Evolutionary conservation across 2,329 filamentous ascomycete species (phyloP).

Genomic region (Tolypocladium ovalisporum): DNA sequence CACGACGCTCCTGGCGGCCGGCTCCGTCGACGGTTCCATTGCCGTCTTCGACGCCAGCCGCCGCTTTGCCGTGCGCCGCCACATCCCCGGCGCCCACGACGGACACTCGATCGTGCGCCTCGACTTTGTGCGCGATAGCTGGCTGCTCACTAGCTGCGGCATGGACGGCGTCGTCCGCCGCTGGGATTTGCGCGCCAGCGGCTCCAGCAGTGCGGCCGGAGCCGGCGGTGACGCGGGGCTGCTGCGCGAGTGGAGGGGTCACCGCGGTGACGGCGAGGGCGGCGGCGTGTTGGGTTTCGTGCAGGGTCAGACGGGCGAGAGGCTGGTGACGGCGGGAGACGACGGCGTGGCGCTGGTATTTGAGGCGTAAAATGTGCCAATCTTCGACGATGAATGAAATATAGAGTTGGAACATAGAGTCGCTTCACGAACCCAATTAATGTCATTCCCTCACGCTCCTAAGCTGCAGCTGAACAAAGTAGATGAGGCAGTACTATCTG

Average conservation of each 20-base stretch:
- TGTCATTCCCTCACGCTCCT: neutral
- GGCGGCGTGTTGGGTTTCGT: slow-evolving; percentile 89
- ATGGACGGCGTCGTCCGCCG: slow-evolving; percentile 85
- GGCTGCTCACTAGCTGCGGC: slow-evolving; percentile 75
- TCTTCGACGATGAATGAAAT: neutral
- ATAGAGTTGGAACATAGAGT: neutral
- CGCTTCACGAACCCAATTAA: neutral
- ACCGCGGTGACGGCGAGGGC: slow-evolving; percentile 72
- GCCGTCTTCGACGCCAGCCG: slow-evolving; percentile 79
- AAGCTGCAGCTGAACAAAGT: neutral
- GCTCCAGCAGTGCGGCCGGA: slow-evolving; percentile 11
- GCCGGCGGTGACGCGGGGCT: slow-evolving; percentile 49
- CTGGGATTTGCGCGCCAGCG: slow-evolving; percentile 65
- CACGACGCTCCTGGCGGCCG: slow-evolving; percentile 48
- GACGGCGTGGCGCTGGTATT: slow-evolving; percentile 64
- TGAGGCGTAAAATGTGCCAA: slow-evolving; percentile 31
- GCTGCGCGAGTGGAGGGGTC: slow-evolving; percentile 81
- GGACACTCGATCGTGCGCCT: slow-evolving; percentile 88
- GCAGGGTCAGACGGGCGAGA: slow-evolving; percentile 62
- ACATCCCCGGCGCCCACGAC: slow-evolving; percentile 74
- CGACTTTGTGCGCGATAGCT: slow-evolving; percentile 62
- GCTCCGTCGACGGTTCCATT: slow-evolving; percentile 66
- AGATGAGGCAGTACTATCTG: neutral
- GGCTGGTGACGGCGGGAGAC: slow-evolving; percentile 83
- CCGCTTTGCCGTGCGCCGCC: slow-evolving; percentile 74